These are phyloP conservation scores for Posidonia australis DNA, from an alignment of 106 monocot species.

Conservation along the genomic window DNA sequence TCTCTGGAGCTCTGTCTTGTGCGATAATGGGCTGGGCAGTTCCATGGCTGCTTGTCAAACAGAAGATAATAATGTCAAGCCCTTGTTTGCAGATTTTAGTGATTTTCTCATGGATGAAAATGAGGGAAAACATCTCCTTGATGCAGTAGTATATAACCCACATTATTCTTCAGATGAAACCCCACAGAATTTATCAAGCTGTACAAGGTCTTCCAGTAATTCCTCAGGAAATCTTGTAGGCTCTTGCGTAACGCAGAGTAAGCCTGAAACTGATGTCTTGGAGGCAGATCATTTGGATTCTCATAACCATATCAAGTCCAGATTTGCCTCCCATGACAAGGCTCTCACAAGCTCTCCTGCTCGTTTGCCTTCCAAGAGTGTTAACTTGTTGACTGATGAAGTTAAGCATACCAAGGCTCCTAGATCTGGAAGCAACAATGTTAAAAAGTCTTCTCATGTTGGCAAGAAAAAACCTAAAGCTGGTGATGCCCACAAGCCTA, in stretches of 20 bases:
- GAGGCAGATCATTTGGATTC: slow-evolving; percentile 16
- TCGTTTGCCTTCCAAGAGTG: slow-evolving; percentile 19
- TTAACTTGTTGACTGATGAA: slow-evolving; percentile 9
- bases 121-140: slow-evolving; percentile 16
- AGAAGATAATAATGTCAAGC: slow-evolving; percentile 1
- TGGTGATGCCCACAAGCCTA: slow-evolving; percentile 24
- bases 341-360: slow-evolving; percentile 9
- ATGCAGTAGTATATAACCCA: slow-evolving; percentile 21
- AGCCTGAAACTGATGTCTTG: slow-evolving; percentile 14
- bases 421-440: background rate
- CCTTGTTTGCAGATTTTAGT: slow-evolving; percentile 8
- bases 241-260: slow-evolving; percentile 28
- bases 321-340: slow-evolving; percentile 3
- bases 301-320: slow-evolving; percentile 2
- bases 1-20: slow-evolving; percentile 1
- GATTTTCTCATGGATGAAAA: slow-evolving; percentile 11
- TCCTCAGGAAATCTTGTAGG: slow-evolving; percentile 21
- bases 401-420: slow-evolving; percentile 5
- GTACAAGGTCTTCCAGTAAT: slow-evolving; percentile 15
- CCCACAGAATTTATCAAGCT: slow-evolving; percentile 5
- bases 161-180: slow-evolving; percentile 21
- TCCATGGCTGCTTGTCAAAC: slow-evolving; percentile 2
- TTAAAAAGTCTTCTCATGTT: slow-evolving; percentile 3
- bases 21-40: slow-evolving; percentile 5
- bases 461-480: slow-evolving; percentile 23